These are phyloP conservation scores for Diospyros kaki DNA, from an alignment of 148 eudicot species.

Conservation along the genomic window DNA sequence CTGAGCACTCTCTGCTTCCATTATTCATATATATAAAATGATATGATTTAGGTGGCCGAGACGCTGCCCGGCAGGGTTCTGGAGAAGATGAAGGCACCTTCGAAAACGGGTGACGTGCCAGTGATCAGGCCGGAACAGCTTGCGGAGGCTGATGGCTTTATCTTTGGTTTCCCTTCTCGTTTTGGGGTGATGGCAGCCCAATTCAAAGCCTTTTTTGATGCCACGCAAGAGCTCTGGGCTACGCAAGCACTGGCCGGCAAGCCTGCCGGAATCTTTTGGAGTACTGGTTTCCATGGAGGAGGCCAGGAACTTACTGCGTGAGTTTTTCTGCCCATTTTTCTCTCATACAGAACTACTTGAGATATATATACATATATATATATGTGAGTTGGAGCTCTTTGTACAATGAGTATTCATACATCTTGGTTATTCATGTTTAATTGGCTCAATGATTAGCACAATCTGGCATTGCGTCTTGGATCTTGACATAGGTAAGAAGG, in stretches of 20 bases:
- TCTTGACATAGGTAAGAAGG: too few relatives aligned
- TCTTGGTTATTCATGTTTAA: too few relatives aligned
- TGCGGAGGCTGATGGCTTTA: slow-evolving; percentile 65
- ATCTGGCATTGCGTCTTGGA: too few relatives aligned
- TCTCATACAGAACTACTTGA: not conserved
- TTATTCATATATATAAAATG: too few relatives aligned
- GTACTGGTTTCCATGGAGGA: slow-evolving; percentile 73
- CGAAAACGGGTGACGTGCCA: slow-evolving; percentile 48
- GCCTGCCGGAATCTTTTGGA: slow-evolving; percentile 80
- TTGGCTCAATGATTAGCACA: too few relatives aligned
- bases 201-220: slow-evolving; percentile 58
- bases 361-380: not conserved
- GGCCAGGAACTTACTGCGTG: slow-evolving; percentile 75
- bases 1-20: too few relatives aligned
- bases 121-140: slow-evolving; percentile 57
- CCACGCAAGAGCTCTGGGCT: slow-evolving; percentile 44
- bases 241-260: slow-evolving; percentile 65
- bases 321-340: slow-evolving; percentile 19
- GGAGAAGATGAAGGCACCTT: slow-evolving; percentile 65
- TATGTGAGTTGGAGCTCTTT: too few relatives aligned
- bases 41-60: slow-evolving; percentile 45
- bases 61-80: slow-evolving; percentile 45
- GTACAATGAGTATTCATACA: too few relatives aligned
- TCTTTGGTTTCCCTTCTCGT: slow-evolving; percentile 72
- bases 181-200: slow-evolving; percentile 79